Percentiles rank a stretch among this genome's conserved stretches.
These are phyloP conservation scores for Fomitiporia mediterranea DNA, from an alignment of 1,284 basidiomycete genomes.

Conservation along the genomic window DNA sequence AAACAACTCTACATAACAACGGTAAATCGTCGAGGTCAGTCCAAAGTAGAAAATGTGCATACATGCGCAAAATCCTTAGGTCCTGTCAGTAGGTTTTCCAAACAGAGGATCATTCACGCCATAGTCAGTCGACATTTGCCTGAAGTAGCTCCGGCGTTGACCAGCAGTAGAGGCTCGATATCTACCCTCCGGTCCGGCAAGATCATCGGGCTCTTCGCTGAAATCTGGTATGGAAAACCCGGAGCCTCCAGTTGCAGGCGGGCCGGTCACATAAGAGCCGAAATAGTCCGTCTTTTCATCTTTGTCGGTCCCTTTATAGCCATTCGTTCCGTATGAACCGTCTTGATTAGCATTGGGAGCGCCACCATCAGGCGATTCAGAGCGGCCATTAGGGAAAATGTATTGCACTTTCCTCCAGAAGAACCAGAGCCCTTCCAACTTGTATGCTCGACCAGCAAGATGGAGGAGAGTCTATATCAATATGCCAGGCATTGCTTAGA, in stretches of 20 bases:
- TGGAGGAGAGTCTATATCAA: constrained; percentile 7
- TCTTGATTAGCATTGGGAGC: background rate
- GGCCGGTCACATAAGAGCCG: background rate
- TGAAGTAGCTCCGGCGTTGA: background rate
- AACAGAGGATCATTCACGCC: background rate
- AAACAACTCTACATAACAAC: too few relatives aligned
- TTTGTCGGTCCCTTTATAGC: background rate
- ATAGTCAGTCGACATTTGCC: constrained; percentile 5
- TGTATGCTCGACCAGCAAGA: constrained; percentile 11
- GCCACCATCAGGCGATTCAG: background rate
- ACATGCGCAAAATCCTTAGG: too few relatives aligned
- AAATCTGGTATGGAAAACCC: background rate
- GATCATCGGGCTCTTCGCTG: background rate
- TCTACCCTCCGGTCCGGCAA: background rate
- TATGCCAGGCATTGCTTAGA: too few relatives aligned
- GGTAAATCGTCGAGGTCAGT: too few relatives aligned
- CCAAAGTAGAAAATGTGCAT: too few relatives aligned
- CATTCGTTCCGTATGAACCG: background rate
- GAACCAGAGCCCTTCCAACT: constrained; percentile 3
- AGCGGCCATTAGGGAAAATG: constrained; percentile 4
- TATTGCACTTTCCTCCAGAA: constrained; percentile 10
- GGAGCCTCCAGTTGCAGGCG: background rate
- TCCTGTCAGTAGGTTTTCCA: background rate
- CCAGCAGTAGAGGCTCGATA: background rate
- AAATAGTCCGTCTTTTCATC: background rate